phyloP scores from a whole-genome alignment of 208 protist genomes.

The Trichomonas gallinae region DNA sequence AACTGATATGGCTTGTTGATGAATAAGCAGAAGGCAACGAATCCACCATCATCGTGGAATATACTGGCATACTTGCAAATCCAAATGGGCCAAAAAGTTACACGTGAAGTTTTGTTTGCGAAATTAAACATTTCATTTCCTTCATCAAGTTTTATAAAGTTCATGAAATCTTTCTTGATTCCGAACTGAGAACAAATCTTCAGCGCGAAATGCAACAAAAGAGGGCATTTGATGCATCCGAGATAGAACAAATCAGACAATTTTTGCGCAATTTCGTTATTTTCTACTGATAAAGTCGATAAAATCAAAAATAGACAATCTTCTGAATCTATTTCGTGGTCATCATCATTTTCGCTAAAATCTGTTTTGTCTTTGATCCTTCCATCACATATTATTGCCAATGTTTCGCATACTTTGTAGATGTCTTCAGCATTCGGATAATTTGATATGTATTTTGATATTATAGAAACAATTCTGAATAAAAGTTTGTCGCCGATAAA shows the following conservation, averaged over 20 bases:
- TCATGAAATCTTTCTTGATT: not conserved
- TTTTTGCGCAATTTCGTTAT: not conserved
- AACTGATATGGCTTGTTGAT: not conserved
- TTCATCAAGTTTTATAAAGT: not conserved
- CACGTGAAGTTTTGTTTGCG: not conserved
- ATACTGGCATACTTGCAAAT: not conserved
- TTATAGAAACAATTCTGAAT: not conserved
- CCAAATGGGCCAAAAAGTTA: not conserved
- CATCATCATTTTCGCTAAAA: not conserved
- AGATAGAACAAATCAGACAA: not conserved
- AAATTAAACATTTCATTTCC: not conserved
- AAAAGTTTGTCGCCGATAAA: not conserved
- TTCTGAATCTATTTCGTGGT: not conserved
- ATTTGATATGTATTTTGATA: not conserved
- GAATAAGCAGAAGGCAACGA: not conserved
- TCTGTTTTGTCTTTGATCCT: not conserved
- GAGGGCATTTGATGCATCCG: not conserved
- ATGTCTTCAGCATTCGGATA: not conserved
- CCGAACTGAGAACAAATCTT: not conserved
- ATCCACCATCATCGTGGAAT: not conserved
- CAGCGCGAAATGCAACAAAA: not conserved
- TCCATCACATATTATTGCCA: not conserved
- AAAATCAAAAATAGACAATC: not conserved
- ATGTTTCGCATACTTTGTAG: not conserved
- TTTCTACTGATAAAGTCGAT: not conserved